Conservation (phyloP, 1,284 basidiomycete species). For the Cryptococcus sp. region DNA sequence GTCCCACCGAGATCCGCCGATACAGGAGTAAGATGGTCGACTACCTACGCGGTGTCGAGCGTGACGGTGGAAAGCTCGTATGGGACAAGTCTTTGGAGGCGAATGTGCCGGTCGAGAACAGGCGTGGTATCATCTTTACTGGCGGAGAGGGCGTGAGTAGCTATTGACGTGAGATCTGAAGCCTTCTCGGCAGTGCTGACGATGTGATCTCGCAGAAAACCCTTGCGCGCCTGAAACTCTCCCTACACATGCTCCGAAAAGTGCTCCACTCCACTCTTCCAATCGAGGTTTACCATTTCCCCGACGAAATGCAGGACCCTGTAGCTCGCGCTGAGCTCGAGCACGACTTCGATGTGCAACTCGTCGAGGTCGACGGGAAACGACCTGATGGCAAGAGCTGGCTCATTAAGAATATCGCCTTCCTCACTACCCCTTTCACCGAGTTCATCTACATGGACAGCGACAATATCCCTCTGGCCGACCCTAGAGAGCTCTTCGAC, state of each 20-base stretch:
- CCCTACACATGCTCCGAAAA: slow-evolving; percentile 51
- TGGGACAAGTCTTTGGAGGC: slow-evolving; percentile 44
- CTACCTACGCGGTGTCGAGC: slow-evolving; percentile 46
- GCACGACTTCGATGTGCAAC: slow-evolving; percentile 33
- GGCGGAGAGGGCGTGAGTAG: slow-evolving; percentile 51
- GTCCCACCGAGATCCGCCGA: slow-evolving; percentile 39
- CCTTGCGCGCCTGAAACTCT: slow-evolving; percentile 44
- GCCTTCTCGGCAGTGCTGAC: slow-evolving; percentile 8
- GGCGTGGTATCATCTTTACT: slow-evolving; percentile 53
- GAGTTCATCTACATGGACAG: slow-evolving; percentile 53
- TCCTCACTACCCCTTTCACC: slow-evolving; percentile 47
- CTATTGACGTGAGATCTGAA: not conserved
- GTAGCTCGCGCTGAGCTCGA: slow-evolving; percentile 36
- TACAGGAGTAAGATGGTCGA: slow-evolving; percentile 50
- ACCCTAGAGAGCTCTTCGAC: slow-evolving; percentile 55
- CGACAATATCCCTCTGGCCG: slow-evolving; percentile 54
- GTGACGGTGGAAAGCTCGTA: slow-evolving; percentile 45
- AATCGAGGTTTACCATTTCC: slow-evolving; percentile 55
- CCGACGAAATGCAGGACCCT: slow-evolving; percentile 50
- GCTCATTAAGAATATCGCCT: slow-evolving; percentile 51
- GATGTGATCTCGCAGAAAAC: slow-evolving; percentile 41
- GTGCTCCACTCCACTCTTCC: slow-evolving; percentile 51
- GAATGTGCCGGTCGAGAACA: slow-evolving; percentile 28
- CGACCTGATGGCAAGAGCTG: slow-evolving; percentile 38
- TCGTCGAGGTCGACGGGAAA: slow-evolving; percentile 26